Conservation (phyloP, 805 yeast genomes). For the Zygosaccharomyces lentus region DNA sequence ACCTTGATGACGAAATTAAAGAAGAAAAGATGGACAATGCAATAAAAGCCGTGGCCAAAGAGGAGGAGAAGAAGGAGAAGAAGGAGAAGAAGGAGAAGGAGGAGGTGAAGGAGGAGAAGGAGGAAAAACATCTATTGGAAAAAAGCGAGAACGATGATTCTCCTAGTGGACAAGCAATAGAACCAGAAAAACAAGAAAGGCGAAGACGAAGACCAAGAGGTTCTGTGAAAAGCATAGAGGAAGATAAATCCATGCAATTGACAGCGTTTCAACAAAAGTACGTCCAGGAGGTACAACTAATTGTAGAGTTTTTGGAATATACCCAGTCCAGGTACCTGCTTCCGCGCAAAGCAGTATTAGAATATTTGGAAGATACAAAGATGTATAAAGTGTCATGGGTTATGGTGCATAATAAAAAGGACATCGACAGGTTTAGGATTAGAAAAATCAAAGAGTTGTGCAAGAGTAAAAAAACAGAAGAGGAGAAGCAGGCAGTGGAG, state of each 20-base stretch:
- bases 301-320: slow-evolving; percentile 81
- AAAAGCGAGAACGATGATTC: slow-evolving; percentile 12
- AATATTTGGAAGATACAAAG: slow-evolving; percentile 36
- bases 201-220: slow-evolving; percentile 10
- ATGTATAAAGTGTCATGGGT: slow-evolving; percentile 34
- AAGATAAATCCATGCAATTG: slow-evolving; percentile 50
- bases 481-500: slow-evolving; percentile 12
- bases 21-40: slow-evolving; percentile 13
- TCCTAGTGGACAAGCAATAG: slow-evolving; percentile 15
- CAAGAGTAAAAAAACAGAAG: slow-evolving; percentile 20
- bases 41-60: slow-evolving; percentile 9
- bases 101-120: slow-evolving; percentile 13
- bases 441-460: slow-evolving; percentile 19
- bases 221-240: slow-evolving; percentile 11
- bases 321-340: slow-evolving; percentile 67
- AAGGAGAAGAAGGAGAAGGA: slow-evolving; percentile 11
- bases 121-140: slow-evolving; percentile 6
- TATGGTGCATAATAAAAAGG: slow-evolving; percentile 31
- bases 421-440: slow-evolving; percentile 22
- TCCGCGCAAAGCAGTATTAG: slow-evolving; percentile 75
- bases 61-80: slow-evolving; percentile 14
- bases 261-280: slow-evolving; percentile 78
- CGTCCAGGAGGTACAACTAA: slow-evolving; percentile 61
- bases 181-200: slow-evolving; percentile 11
- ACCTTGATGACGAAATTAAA: slow-evolving; percentile 2